Percentiles rank a stretch among this genome's conserved stretches.
Conservation (phyloP, 2,329 filamentous ascomycete genomes). For the Aureobasidium lini region DNA sequence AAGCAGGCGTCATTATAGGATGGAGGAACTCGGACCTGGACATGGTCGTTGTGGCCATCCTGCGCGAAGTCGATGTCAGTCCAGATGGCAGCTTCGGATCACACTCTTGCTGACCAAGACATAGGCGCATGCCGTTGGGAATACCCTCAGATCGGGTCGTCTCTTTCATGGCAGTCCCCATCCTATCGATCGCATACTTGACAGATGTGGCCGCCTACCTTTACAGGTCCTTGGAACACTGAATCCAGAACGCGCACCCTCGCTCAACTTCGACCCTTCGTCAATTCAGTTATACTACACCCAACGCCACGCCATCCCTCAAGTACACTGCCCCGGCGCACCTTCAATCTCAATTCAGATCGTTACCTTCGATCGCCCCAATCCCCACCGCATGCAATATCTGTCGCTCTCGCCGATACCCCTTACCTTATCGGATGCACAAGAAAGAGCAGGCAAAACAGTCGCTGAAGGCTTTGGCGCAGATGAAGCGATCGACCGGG, state of each 20-base stretch:
- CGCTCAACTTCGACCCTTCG: slow-evolving; percentile 53
- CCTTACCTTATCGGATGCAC: slow-evolving; percentile 59
- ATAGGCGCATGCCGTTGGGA: slow-evolving; percentile 73
- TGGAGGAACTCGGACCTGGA: slow-evolving; percentile 92
- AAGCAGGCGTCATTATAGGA: slow-evolving; percentile 81
- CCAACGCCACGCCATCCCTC: slow-evolving; percentile 51
- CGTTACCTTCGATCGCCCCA: slow-evolving; percentile 79
- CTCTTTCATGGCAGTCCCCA: slow-evolving; percentile 78
- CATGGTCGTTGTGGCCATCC: slow-evolving; percentile 78
- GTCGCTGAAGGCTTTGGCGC: slow-evolving; percentile 54
- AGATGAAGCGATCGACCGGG: slow-evolving; percentile 61
- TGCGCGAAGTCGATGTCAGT: slow-evolving; percentile 84
- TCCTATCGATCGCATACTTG: slow-evolving; percentile 70
- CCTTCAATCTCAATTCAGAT: slow-evolving; percentile 72
- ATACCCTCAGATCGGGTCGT: slow-evolving; percentile 74
- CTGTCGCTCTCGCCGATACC: slow-evolving; percentile 86
- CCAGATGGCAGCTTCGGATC: not conserved
- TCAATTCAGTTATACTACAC: slow-evolving; percentile 57
- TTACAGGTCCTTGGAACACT: slow-evolving; percentile 82
- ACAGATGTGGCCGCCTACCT: slow-evolving; percentile 71
- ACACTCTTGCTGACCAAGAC: slow-evolving; percentile 12
- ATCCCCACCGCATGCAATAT: slow-evolving; percentile 88
- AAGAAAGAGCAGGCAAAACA: slow-evolving; percentile 29
- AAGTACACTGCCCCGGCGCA: slow-evolving; percentile 59
- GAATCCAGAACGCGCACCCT: slow-evolving; percentile 50